Base-by-base conservation (phyloP, 345 rosid genomes). In the Boechera retrofracta region DNA sequence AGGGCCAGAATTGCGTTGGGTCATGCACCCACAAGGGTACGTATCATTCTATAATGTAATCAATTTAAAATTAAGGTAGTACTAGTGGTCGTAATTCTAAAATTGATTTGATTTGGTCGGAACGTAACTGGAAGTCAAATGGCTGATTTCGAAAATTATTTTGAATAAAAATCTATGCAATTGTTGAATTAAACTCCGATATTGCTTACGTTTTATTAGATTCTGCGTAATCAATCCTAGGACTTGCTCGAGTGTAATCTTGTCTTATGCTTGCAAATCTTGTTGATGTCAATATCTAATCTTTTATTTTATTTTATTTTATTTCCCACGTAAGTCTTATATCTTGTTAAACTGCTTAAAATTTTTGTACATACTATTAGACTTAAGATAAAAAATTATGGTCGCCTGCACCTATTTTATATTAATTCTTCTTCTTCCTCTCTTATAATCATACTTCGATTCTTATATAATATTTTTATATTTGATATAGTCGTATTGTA, bases 1-100 rank as follows among this genome's bases (percentile, higher is more conserved):
- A 86, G 97, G 64, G 97, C 94, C 53, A 85, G 94, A 80, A 86
- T 91, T 49, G 80, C 84, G 29, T 80, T 91, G 35, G 81, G 82
- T 62, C 80, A 80, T 31, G 91, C 92, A 24, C 92, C 94, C 16
- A 82, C 81, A 82, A 79, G 88, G 91, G 94, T 91, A 85, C 24
- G 61, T 63, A 5, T 31, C 32, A 12, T 32, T 55, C 28, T 12
- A 26, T 12, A 42, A 12, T 44, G 11, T 52, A 32, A 5, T 24
- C 16, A 28, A 11, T 29, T 61, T 42, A 10, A 16, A 21, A 39
- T 18, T 13, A 28, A 16, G 55, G 32, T 29, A 42, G 24, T 21
- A 21, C 24, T 21, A 21, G 54, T 31, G 38, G 49, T 49, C 63
- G n/a, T 53, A 44, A n/a, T n/a, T 58, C 15, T 51, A 55, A 8